Percentiles rank a stretch among this genome's conserved stretches.
Conservation (phyloP, 805 yeast species). For the Nakazawaea laoshanensis region DNA sequence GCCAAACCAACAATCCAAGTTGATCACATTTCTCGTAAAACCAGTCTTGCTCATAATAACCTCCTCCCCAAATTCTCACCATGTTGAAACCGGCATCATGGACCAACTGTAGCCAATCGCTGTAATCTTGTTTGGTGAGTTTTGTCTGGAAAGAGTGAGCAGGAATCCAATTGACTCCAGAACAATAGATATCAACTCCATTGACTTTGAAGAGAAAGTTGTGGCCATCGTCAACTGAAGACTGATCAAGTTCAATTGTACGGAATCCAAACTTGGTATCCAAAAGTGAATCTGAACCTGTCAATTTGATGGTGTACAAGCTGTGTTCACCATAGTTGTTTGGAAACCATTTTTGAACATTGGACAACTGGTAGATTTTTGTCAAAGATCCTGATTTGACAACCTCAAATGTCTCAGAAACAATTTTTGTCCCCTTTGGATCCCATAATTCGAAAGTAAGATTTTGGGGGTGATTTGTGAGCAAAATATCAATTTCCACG, state of each 20-base stretch:
- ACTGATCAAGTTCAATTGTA: slow-evolving; percentile 30
- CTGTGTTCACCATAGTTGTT: slow-evolving; percentile 26
- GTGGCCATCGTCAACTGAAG: slow-evolving; percentile 21
- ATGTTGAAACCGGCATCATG: slow-evolving; percentile 30
- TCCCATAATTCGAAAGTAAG: slow-evolving; percentile 12
- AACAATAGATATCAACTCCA: slow-evolving; percentile 25
- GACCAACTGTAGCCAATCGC: slow-evolving; percentile 25
- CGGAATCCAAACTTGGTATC: slow-evolving; percentile 29
- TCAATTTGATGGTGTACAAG: slow-evolving; percentile 20
- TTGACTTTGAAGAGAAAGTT: slow-evolving; percentile 36
- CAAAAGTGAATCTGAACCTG: slow-evolving; percentile 7
- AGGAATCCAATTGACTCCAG: slow-evolving; percentile 44
- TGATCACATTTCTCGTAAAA: slow-evolving; percentile 37
- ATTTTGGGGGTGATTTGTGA: too few species aligned
- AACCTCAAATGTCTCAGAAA: background rate
- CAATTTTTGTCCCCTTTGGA: slow-evolving; percentile 11
- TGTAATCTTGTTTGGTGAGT: slow-evolving; percentile 26
- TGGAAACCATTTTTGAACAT: slow-evolving; percentile 34
- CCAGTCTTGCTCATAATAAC: slow-evolving; percentile 31
- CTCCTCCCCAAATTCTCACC: slow-evolving; percentile 45
- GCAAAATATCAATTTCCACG: background rate
- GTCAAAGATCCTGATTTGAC: background rate
- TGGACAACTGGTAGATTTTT: slow-evolving; percentile 9
- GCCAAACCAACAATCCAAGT: slow-evolving; percentile 41
- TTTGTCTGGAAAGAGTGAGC: slow-evolving; percentile 30